A percentile compares a stretch with the other conserved stretches of the same genome.
Evolutionary conservation across 2,329 filamentous ascomycete genomes (phyloP).

Genomic region (Aureobasidium melanogenum): DNA sequence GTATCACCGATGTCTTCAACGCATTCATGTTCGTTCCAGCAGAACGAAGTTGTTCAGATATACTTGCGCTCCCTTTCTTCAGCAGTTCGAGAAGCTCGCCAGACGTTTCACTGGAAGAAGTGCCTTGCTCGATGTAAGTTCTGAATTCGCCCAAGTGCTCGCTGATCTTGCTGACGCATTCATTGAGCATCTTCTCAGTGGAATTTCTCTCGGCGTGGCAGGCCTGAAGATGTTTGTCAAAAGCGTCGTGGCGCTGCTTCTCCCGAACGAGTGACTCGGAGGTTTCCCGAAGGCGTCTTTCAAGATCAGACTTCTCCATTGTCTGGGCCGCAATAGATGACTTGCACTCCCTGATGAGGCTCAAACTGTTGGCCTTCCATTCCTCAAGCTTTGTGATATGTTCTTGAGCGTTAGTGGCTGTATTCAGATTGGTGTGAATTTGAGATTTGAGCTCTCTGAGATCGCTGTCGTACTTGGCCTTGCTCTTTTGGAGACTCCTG

Average conservation of each 20-base stretch:
- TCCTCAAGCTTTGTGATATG: not conserved
- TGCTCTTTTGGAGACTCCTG: not conserved
- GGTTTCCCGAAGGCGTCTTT: not conserved
- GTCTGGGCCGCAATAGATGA: not conserved
- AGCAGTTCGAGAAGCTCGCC: not conserved
- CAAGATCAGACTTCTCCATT: not conserved
- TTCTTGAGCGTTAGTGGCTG: not conserved
- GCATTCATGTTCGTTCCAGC: not conserved
- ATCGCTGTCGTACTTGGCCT: not conserved
- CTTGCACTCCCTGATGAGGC: not conserved
- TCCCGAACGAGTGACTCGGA: not conserved
- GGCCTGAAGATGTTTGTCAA: not conserved
- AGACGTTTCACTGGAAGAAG: not conserved
- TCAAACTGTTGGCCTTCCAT: not conserved
- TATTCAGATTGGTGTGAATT: not conserved
- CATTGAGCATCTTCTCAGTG: not conserved
- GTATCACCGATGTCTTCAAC: not conserved
- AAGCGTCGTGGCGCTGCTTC: not conserved
- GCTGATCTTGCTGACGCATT: not conserved
- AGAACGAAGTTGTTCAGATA: not conserved
- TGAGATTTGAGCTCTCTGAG: not conserved
- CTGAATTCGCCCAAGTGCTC: not conserved
- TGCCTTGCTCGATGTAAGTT: not conserved
- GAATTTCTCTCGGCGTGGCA: not conserved
- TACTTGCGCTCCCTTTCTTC: not conserved